A percentile compares a stretch with the other conserved stretches of the same genome.
Conservation (phyloP, 495 filamentous ascomycete species). For the Aspergillus baeticus region DNA sequence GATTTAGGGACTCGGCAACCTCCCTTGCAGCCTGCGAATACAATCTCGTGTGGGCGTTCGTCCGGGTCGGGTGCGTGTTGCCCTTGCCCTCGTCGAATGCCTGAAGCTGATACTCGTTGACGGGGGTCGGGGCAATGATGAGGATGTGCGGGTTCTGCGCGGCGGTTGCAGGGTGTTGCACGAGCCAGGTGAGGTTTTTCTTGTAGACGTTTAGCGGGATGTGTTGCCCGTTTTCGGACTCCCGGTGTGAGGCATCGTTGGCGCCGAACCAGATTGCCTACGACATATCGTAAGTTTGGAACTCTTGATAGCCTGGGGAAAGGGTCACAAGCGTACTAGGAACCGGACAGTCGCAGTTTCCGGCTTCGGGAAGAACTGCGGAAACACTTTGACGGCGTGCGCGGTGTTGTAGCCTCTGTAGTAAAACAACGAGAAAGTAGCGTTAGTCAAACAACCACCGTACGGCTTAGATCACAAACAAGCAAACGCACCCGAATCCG, state of each 20-base stretch:
- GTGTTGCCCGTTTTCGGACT: constrained; percentile 57
- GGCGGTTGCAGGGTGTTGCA: constrained; percentile 63
- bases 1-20: constrained; percentile 58
- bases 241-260: constrained; percentile 74
- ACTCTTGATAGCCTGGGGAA: neutral
- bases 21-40: constrained; percentile 71
- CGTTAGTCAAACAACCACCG: neutral
- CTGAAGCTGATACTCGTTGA: constrained; percentile 71
- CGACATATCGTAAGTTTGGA: neutral
- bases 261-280: constrained; percentile 83
- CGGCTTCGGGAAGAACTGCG: constrained; percentile 55
- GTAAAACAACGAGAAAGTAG: neutral
- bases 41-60: constrained; percentile 58
- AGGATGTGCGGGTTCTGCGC: constrained; percentile 73
- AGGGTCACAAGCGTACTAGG: constrained; percentile 52
- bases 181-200: constrained; percentile 65
- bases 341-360: constrained; percentile 57
- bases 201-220: constrained; percentile 72
- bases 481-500: constrained; percentile 55
- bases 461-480: neutral
- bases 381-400: constrained; percentile 59
- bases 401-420: constrained; percentile 66
- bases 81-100: constrained; percentile 51
- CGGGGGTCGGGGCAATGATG: constrained; percentile 73
- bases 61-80: constrained; percentile 51